Evolutionary conservation across 78 protist species (phyloP), one percentile per base, ranked within the genome.

Genomic region (Tieghemostelium lacteum): DNA sequence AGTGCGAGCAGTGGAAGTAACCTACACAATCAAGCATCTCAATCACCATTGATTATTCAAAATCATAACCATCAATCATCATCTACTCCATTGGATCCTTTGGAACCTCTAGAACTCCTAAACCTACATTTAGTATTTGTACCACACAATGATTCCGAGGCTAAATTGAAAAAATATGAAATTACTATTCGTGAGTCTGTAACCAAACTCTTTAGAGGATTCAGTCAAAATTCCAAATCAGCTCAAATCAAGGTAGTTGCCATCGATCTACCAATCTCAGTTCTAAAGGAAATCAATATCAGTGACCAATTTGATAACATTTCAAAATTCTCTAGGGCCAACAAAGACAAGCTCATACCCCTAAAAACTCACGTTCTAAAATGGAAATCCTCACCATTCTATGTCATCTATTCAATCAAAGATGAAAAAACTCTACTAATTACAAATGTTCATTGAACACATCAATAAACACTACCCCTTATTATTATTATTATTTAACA

Each of bases 351-450:
- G 26, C 54, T 80, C 1, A 2, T 39, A 24, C 88, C 42, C 36
- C 40, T 80, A 2, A 80, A 80, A 64, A 39, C 16, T 28, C 88
- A 80, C 49, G 45, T 80, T 5, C 28, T 40, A 1, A 64, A 67
- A 55, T 80, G 88, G 88, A 80, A 80, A 64, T 42, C 49, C 55
- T 50, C 39, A 7, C 88, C 75, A 39, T 80, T 80, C 42, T 54
- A 36, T 80, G 69, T 80, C 6, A 39, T 80, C 14, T 57, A 66
- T 57, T 80, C 88, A 33, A 37, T 37, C 28, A 80, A 80, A 57
- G 88, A 80, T 37, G 88, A 80, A 29, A 80, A 80, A 57, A 28
- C 88, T 14, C 26, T 49, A 6, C 3, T 50, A 14, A 2, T 70
- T 17, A 70, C 75, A 42, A 70, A 70, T 70, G 39, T 5, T 66